Evolutionary conservation across 1,284 basidiomycete species (phyloP), one percentile per base, ranked within the genome.

Genomic region (Papiliotrema nemorosa): DNA sequence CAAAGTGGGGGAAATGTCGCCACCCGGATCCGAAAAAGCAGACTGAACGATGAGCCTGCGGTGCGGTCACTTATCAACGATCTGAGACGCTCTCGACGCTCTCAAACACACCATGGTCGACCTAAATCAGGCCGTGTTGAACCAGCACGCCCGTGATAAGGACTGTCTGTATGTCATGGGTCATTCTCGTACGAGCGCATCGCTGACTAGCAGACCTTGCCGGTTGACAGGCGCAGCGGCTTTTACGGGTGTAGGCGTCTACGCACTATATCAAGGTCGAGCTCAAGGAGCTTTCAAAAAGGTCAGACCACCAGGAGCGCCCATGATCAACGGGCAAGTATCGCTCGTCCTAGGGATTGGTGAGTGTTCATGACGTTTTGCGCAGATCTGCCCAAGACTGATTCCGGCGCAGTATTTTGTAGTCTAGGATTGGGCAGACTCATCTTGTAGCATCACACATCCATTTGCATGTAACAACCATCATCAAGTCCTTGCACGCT

Each of bases 211-310:
- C 53, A 72, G 70, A 5, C 49, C 70, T 41, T 74, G 72, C 58
- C 66, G 69, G 29, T 42, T 73, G 14, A 66, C 64, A 0, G 71
- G 69, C 7, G 62, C 66, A 20, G 62, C 60, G 18, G 59, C 68
- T 0, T 73, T 73, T 43, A 56, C 63, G 0, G 72, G 71, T 6
- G 31, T 73, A 12, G 72, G 72, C n/a, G 36, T 50, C 9, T 74
- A 73, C 53, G 68, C 71, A 14, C 54, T 74, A 14, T 58, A 63
- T 43, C 57, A 67, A 47, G 70, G 70, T 1, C 42, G 44, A 2
- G 40, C 54, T 26, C 67, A 70, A 47, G 71, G 71, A 27, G 66
- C 71, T 6, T 72, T 73, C 38, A 51, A 51, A 5, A 47, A 47
- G 3, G 54, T 65, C 16, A 54, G 68, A 42, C 70, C 70, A 2